A percentile compares a stretch with the other conserved stretches of the same genome.
Evolutionary conservation across 2,329 filamentous ascomycete genomes (phyloP).

Genomic region (Pseudogymnoascus pannorum): DNA sequence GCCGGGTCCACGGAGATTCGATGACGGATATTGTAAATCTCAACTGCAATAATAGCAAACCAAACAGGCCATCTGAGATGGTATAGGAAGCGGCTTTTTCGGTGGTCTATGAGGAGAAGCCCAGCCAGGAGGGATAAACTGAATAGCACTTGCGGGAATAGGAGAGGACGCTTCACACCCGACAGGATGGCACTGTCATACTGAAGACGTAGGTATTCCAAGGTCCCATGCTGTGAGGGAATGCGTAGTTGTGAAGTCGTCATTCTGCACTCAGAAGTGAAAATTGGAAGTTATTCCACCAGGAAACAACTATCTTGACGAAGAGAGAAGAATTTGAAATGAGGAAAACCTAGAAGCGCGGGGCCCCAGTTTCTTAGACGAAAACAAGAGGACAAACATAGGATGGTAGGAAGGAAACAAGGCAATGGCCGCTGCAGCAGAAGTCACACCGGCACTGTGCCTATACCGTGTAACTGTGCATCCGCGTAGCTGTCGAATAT

Average conservation of each 20-base stretch:
- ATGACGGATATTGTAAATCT: conserved; percentile 35
- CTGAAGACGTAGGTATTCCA: background rate
- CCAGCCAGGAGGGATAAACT: conserved; percentile 41
- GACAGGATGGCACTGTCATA: conserved; percentile 24
- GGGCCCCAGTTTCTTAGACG: background rate
- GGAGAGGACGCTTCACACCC: conserved; percentile 39
- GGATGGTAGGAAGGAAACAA: background rate
- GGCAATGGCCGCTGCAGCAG: background rate
- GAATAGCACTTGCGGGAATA: conserved; percentile 46
- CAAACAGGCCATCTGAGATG: conserved; percentile 43
- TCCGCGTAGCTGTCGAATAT: no score
- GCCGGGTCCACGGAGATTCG: conserved; percentile 46
- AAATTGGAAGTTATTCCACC: background rate
- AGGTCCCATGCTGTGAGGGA: background rate
- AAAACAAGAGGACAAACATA: no score
- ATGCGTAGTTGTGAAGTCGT: background rate
- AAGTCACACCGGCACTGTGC: background rate
- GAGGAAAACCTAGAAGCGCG: background rate
- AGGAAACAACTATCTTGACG: background rate
- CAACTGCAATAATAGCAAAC: conserved; percentile 36
- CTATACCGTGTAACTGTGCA: no score
- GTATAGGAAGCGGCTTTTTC: conserved; percentile 42
- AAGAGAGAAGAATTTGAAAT: background rate
- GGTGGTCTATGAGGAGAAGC: conserved; percentile 51
- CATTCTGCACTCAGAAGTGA: background rate